A percentile compares a stretch with the other conserved stretches of the same genome.
Evolutionary conservation across 2,329 filamentous ascomycete genomes (phyloP).

Genomic region (Coniochaeta sp.): DNA sequence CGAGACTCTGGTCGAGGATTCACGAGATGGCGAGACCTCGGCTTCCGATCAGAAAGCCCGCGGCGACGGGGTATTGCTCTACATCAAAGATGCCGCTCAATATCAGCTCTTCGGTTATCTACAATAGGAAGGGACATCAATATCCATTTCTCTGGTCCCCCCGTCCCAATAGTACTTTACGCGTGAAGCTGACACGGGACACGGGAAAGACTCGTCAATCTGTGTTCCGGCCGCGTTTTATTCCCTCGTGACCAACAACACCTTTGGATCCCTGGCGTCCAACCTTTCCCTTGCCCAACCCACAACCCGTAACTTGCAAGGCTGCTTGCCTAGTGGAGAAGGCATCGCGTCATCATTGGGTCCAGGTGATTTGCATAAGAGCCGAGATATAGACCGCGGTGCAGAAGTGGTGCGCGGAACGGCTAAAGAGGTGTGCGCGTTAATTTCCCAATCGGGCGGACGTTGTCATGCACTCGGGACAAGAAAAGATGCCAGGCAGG

Average conservation of each 20-base stretch:
- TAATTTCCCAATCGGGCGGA: conserved; percentile 37
- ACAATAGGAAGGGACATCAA: conserved; percentile 1
- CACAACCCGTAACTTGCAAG: no score
- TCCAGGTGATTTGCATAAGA: conserved; percentile 26
- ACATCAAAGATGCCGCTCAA: conserved; percentile 16
- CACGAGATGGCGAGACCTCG: neutral
- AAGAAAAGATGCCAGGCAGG: no score
- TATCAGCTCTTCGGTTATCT: conserved; percentile 6
- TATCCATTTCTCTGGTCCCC: neutral
- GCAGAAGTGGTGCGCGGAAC: no score
- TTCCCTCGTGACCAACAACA: neutral
- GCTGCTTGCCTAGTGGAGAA: neutral
- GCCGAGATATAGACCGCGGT: conserved; percentile 27
- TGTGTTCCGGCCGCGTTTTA: neutral
- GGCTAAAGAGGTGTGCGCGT: conserved; percentile 25
- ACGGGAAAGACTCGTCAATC: conserved; percentile 3
- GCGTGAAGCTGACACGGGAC: neutral
- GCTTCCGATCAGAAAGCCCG: neutral
- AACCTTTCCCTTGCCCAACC: no score
- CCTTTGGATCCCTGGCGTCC: no score
- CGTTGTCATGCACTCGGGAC: conserved; percentile 33
- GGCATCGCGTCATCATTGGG: conserved; percentile 23
- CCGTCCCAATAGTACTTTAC: neutral
- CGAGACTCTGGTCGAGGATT: neutral
- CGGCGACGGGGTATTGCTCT: conserved; percentile 8